phyloP scores from a whole-genome alignment of 108 stramenopile genomes.

The Pseudonitzschia multiseries region DNA sequence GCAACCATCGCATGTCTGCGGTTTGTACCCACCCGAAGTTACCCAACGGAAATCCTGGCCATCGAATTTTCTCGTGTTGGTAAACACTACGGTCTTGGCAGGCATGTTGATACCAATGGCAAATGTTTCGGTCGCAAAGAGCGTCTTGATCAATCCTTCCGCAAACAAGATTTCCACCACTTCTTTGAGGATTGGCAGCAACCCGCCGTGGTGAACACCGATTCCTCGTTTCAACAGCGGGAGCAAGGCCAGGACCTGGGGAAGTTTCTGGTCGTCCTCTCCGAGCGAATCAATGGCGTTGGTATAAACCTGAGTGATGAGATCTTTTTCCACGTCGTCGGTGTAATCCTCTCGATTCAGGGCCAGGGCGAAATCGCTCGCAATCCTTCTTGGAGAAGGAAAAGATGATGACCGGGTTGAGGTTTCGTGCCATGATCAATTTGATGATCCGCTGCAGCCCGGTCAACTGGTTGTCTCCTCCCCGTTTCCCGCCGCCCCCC shows the following conservation, averaged over 20 bases:
- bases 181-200: slow-evolving; percentile 98
- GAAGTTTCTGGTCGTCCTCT: slow-evolving; percentile 95
- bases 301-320: slow-evolving; percentile 92
- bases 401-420: slow-evolving; percentile 98
- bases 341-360: slow-evolving; percentile 93
- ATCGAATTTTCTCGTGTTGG: slow-evolving; percentile 96
- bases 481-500: slow-evolving; percentile 41
- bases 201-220: slow-evolving; percentile 99
- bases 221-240: slow-evolving; percentile 97
- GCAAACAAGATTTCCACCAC: slow-evolving; percentile 98
- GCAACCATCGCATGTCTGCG: no score
- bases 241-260: slow-evolving; percentile 92
- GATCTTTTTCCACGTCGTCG: slow-evolving; percentile 94
- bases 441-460: slow-evolving; percentile 95
- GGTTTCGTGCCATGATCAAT: slow-evolving; percentile 90
- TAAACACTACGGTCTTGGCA: slow-evolving; percentile 99
- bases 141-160: slow-evolving; percentile 94
- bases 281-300: slow-evolving; percentile 96
- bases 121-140: slow-evolving; percentile 99
- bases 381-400: slow-evolving; percentile 98
- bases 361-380: slow-evolving; percentile 88
- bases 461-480: slow-evolving; percentile 52
- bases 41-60: slow-evolving; percentile 91
- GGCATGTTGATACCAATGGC: slow-evolving; percentile 99
- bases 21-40: slow-evolving; percentile 66